phyloP scores from a whole-genome alignment of 345 rosid species.

The Kernera saxatilis region DNA sequence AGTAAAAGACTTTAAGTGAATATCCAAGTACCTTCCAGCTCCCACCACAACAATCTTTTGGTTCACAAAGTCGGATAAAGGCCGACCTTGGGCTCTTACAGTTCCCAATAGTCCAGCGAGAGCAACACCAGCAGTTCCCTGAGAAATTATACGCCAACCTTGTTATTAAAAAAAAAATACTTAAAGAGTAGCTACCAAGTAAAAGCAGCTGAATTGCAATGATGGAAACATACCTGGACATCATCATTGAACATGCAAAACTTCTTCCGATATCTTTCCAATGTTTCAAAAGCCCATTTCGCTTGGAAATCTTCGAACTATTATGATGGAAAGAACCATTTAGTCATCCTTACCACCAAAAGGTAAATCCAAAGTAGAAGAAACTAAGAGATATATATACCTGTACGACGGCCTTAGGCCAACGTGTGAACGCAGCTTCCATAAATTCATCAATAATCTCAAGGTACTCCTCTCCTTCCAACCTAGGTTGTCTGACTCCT shows the following conservation, averaged over 20 bases:
- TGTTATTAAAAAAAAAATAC: background rate
- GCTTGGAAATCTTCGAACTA: constrained; percentile 99
- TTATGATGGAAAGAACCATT: constrained; percentile 18
- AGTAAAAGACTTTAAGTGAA: background rate
- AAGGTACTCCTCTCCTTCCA: constrained; percentile 93
- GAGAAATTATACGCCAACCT: constrained; percentile 4
- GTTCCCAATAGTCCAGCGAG: constrained; percentile 92
- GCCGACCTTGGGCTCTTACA: constrained; percentile 90
- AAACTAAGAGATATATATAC: constrained; percentile 34
- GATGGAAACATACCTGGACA: constrained; percentile 62
- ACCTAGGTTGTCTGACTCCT: constrained; percentile 84
- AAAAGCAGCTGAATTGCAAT: background rate
- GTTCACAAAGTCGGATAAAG: constrained; percentile 70
- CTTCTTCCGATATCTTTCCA: constrained; percentile 73
- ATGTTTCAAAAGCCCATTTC: constrained; percentile 98
- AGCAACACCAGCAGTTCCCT: constrained; percentile 99
- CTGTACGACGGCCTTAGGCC: constrained; percentile 99
- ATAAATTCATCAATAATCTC: constrained; percentile 87
- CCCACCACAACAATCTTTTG: constrained; percentile 99
- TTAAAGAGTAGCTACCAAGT: background rate
- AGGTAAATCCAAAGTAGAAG: constrained; percentile 19
- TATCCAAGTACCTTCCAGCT: constrained; percentile 83
- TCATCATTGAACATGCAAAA: constrained; percentile 99
- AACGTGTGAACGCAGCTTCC: constrained; percentile 88
- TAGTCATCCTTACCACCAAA: constrained; percentile 21